Evolutionary conservation across 495 filamentous ascomycete genomes (phyloP), one percentile per base, ranked within the genome.

Genomic region (Platismatia glauca): DNA sequence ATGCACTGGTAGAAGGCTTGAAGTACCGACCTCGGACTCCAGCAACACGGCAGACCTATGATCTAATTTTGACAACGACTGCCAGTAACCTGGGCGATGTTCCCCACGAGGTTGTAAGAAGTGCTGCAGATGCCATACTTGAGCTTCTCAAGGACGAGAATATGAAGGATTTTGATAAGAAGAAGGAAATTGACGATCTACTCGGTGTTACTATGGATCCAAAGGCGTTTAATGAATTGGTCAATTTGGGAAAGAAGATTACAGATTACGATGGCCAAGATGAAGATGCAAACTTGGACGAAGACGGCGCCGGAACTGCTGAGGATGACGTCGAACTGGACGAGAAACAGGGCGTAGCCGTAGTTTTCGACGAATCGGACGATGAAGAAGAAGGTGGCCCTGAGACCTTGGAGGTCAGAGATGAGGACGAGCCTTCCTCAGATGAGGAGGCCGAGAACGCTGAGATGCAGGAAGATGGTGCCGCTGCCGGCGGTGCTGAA

Each of bases 201-300:
- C 71, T 99, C 46, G 95, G 93, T 33, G 82, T 80, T 12, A 86
- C 84, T 1, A 86, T 95, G 79, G 85, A 81, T 38, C 84, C 89
- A 1, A 96, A 97, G 71, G 87, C 95, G 70, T 99, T 96, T 75
- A 97, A 97, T 69, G 94, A 97, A 75, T 77, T 97, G 55, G 87
- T 97, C 57, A 99, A 96, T 71, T 79, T 99, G 8, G 90, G 93
- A 38, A 99, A 97, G 79, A 99, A 99, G 75, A 96, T 99, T 67
- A 97, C 95, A 35, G 94, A 99, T 73, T 99, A 97, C 77, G 89
- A 96, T 73, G 90, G 89, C 37, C 91, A 97, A 70, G 93, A 97
- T 68, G 94, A 98, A 33, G 93, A 97, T 68, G 94, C 96, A 62
- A 85, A 91, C 41, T 89, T 92, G 85, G 88, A 69, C 52, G 68